Evolutionary conservation across 2,329 filamentous ascomycete genomes (phyloP).

Genomic region (Stenocarpella maydis): DNA sequence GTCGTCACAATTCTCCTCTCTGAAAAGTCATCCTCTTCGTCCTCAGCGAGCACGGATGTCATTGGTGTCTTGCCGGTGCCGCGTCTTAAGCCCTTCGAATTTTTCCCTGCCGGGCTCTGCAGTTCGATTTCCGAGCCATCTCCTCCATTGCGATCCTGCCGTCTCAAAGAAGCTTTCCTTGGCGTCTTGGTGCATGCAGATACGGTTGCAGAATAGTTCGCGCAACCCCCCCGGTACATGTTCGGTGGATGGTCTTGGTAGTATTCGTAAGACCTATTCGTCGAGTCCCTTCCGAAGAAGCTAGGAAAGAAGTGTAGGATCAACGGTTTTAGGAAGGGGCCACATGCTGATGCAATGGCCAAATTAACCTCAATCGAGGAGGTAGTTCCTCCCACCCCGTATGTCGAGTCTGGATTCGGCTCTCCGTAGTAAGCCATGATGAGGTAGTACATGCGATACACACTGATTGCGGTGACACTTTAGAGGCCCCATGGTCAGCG

Average conservation of each 20-base stretch:
- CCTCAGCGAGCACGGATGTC: background rate
- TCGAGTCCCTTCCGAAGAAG: background rate
- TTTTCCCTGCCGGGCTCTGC: background rate
- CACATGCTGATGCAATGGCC: constrained; percentile 43
- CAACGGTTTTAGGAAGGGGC: constrained; percentile 6
- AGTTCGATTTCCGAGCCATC: constrained; percentile 4
- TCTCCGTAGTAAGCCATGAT: constrained; percentile 10
- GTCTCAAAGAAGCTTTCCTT: background rate
- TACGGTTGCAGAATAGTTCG: background rate
- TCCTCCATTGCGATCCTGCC: background rate
- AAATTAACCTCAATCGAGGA: constrained; percentile 41
- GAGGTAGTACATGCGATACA: constrained; percentile 18
- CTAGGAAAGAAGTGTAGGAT: background rate
- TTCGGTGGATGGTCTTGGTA: background rate
- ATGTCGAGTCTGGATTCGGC: constrained; percentile 38
- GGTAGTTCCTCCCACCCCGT: constrained; percentile 40
- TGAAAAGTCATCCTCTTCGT: constrained; percentile 19
- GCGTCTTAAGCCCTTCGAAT: background rate
- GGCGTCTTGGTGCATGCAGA: background rate
- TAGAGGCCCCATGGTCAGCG: background rate
- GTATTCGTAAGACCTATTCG: constrained; percentile 2
- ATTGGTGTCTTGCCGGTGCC: background rate
- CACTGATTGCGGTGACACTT: constrained; percentile 15
- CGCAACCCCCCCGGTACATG: background rate
- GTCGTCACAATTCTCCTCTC: constrained; percentile 19